These are phyloP conservation scores for Chlorella sp. DNA, from an alignment of 139 green algal genomes.

Conservation along the genomic window DNA sequence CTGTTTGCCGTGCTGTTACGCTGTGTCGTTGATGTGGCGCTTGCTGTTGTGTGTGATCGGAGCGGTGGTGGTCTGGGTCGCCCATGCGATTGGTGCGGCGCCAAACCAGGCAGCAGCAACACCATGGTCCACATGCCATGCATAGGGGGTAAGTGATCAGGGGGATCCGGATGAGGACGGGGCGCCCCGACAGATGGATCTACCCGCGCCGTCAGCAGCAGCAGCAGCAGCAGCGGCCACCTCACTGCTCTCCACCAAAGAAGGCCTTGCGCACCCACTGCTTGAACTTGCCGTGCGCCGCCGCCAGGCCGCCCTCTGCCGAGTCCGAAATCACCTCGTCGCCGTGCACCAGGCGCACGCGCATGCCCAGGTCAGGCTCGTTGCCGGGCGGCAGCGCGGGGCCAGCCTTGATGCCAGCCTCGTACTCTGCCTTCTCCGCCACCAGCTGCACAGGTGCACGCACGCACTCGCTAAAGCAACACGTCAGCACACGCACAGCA, in stretches of 20 bases:
- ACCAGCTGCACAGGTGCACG: slow-evolving; percentile 16
- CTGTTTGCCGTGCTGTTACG: no score
- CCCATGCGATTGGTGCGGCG: no score
- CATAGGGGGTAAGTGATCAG: no score
- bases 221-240: neutral
- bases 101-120: no score
- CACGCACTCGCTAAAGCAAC: neutral
- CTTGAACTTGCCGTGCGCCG: slow-evolving; percentile 22
- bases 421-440: slow-evolving; percentile 55
- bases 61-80: no score
- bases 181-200: no score
- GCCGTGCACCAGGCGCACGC: slow-evolving; percentile 68
- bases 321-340: slow-evolving; percentile 64
- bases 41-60: no score
- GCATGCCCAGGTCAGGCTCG: slow-evolving; percentile 66
- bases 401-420: slow-evolving; percentile 33
- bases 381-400: slow-evolving; percentile 35
- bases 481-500: neutral
- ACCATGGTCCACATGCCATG: no score
- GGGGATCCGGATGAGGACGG: no score
- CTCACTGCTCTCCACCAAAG: neutral
- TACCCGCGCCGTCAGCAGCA: no score
- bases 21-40: no score
- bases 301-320: slow-evolving; percentile 35
- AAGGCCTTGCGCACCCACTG: neutral